Evolutionary conservation across 2,329 filamentous ascomycete genomes (phyloP).

Genomic region (Penicillium sp.): DNA sequence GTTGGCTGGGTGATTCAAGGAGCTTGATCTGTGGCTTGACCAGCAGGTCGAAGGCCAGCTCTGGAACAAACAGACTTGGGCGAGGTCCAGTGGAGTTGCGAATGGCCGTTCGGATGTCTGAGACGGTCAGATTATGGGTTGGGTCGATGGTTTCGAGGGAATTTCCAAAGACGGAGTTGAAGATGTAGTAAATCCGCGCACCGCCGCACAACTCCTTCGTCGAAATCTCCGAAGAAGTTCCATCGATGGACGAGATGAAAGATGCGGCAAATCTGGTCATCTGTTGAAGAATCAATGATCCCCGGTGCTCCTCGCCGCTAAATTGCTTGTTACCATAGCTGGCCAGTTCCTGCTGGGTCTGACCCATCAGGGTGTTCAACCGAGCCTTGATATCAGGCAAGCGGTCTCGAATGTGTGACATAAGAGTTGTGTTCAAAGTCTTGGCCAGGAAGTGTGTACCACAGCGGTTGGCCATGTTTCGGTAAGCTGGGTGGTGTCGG

Average conservation of each 20-base stretch:
- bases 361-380: constrained; percentile 98
- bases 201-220: constrained; percentile 97
- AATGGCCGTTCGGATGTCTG: constrained; percentile 95
- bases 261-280: constrained; percentile 98
- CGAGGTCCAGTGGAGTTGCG: constrained; percentile 96
- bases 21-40: constrained; percentile 99
- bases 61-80: constrained; percentile 93
- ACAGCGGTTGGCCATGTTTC: constrained; percentile 91
- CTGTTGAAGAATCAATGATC: constrained; percentile 89
- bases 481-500: constrained; percentile 92
- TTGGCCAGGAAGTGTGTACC: constrained; percentile 94
- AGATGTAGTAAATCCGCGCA: constrained; percentile 96
- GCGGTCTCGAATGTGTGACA: constrained; percentile 93
- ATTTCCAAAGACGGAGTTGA: constrained; percentile 98
- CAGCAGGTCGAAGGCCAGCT: constrained; percentile 94
- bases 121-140: constrained; percentile 88
- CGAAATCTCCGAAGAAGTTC: constrained; percentile 97
- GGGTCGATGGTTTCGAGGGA: constrained; percentile 95
- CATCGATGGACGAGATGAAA: constrained; percentile 97
- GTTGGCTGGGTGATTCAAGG: constrained; percentile 88
- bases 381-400: constrained; percentile 97
- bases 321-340: constrained; percentile 98
- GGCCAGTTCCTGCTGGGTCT: constrained; percentile 96
- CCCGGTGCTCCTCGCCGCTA: constrained; percentile 93
- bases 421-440: constrained; percentile 90